These are phyloP conservation scores for Rhynchosporium graminicola DNA, from an alignment of 2,329 filamentous ascomycete species.

Conservation along the genomic window DNA sequence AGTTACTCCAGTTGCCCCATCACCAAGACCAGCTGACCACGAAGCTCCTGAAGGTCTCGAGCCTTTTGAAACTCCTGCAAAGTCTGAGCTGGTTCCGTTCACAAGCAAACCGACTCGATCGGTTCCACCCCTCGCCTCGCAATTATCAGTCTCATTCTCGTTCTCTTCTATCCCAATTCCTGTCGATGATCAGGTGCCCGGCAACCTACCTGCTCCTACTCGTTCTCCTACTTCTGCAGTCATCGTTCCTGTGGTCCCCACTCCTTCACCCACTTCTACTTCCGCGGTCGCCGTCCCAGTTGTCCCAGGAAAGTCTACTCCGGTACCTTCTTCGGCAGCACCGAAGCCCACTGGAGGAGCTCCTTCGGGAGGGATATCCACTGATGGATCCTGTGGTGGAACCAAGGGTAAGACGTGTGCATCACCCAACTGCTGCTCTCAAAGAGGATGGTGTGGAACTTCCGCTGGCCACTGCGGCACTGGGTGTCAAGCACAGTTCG, in stretches of 20 bases:
- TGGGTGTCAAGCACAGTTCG: not conserved
- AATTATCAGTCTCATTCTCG: too few relatives aligned
- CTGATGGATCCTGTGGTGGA: not conserved
- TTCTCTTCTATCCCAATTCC: too few relatives aligned
- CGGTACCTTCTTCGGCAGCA: not conserved
- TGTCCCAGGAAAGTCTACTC: not conserved
- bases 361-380: not conserved
- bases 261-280: not conserved
- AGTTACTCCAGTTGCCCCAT: not conserved
- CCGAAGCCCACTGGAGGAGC: too few relatives aligned
- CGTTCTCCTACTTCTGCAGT: not conserved
- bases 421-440: not conserved
- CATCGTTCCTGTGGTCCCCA: not conserved
- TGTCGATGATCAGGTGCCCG: not conserved
- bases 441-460: not conserved
- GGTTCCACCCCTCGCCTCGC: too few relatives aligned
- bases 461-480: not conserved
- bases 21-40: not conserved
- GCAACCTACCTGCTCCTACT: not conserved
- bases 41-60: not conserved
- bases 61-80: not conserved
- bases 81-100: not conserved
- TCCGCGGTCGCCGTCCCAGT: not conserved
- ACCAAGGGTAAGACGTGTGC: not conserved
- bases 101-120: too few relatives aligned